Base-by-base conservation (phyloP, 306 rosid species). In the Rosa multiflora region DNA sequence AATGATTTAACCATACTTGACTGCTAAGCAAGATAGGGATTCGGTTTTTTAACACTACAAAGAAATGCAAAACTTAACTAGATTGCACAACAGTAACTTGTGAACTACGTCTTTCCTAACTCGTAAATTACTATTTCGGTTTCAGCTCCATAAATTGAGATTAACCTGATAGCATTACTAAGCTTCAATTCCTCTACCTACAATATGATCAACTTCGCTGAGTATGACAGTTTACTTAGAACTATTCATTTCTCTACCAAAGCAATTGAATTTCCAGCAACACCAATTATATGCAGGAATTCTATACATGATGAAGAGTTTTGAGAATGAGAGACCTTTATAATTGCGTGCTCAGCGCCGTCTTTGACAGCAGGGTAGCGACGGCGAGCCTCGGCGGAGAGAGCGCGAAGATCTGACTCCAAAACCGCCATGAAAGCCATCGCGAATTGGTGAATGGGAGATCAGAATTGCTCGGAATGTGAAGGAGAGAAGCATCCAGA, bases 371-470 rank as follows among this genome's bases (percentile, higher is more conserved):
- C 94, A 5, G 99, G 97, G 72, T 91, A 83, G 6, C 99, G 99
- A 79, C 99, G 99, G 85, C 99, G 99, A 85, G 99, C 97, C 89
- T 94, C 99, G 23, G 92, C 91, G 67, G 97, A 94, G 79, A 94
- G 95, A 20, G 99, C 97, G 67, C 99, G 99, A 77, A 94, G 99
- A 92, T 94, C 99, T 59, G 97, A 92, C 87, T 94, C 99, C 85
- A 94, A 86, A 75, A 89, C 99, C 83, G 97, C 97, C 99, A 92
- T 94, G 92, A 94, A 94, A 88, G 97, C 97, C 99, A 94, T 94
- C 81, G 79, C 78, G 21, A 67, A 74, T 72, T 52, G 64, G 62
- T 63, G 39, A 71, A 77, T 56, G 73, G 26, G 77, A 68, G 74
- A 66, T 55, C 73, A 68, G 76, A 74, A 55, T 67, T 73, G 39